phyloP scores from a whole-genome alignment of 257 asterid species.

The Gentiana macrophylla region DNA sequence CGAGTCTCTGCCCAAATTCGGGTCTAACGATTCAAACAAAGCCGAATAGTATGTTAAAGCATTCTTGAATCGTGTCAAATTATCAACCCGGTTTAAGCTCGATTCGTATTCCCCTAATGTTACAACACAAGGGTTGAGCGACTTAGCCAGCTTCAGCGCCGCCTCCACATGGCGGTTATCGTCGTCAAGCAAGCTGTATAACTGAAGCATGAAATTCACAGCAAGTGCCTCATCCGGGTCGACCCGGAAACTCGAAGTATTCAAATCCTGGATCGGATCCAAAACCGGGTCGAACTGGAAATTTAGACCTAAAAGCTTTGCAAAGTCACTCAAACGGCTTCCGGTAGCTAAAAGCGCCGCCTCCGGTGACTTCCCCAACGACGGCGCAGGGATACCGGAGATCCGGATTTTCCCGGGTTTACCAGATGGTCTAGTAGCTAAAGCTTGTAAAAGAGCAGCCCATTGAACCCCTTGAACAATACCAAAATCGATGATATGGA shows the following conservation, averaged over 20 bases:
- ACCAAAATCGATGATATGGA: conserved; percentile 91
- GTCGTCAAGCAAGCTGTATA: conserved; percentile 61
- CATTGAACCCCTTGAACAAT: conserved; percentile 92
- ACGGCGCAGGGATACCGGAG: conserved; percentile 85
- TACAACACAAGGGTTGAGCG: conserved; percentile 67
- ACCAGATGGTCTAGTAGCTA: conserved; percentile 81
- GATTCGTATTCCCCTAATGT: conserved; percentile 83
- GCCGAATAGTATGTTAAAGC: conserved; percentile 68
- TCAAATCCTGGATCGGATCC: conserved; percentile 50
- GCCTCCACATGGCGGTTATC: conserved; percentile 36
- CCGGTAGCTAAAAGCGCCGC: conserved; percentile 73
- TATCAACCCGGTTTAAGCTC: conserved; percentile 56
- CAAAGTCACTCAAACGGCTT: conserved; percentile 70
- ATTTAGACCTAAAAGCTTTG: conserved; percentile 67
- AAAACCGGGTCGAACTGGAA: conserved; percentile 70
- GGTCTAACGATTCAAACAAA: conserved; percentile 72
- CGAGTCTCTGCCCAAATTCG: conserved; percentile 52
- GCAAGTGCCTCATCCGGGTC: conserved; percentile 62
- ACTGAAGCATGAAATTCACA: conserved; percentile 83
- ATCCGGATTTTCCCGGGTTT: conserved; percentile 65
- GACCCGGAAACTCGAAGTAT: conserved; percentile 42
- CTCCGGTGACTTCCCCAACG: conserved; percentile 50
- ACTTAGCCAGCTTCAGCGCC: conserved; percentile 62
- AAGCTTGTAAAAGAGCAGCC: conserved; percentile 95
- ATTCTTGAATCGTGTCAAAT: conserved; percentile 52